Base-by-base conservation (phyloP, 2,329 filamentous ascomycete species). In the Aureobasidium sp. region DNA sequence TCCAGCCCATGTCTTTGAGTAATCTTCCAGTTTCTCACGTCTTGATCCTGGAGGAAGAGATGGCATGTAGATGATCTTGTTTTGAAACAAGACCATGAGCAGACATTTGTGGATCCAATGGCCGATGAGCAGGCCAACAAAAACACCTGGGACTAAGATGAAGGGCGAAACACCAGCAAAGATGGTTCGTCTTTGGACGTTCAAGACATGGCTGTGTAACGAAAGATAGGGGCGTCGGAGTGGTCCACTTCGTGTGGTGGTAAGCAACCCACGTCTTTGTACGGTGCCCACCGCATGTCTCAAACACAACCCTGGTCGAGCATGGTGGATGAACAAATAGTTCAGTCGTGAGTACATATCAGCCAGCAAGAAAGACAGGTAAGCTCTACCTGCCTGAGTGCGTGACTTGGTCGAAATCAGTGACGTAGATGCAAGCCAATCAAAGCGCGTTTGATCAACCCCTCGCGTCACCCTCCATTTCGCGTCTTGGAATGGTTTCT, bases 11-110 rank as follows among this genome's bases (percentile, higher is more conserved):
- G 81, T 77, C 4, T 72, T 70, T 29, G 76, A 76, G 69, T 89
- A 91, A 67, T 88, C 83, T 3, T 77, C 75, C 41, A 92, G 86
- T 62, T 75, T 84, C 75, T 91, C 86, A 29, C 81, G 79, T 16
- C 88, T 81, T 0, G 88, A 69, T 58, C 87, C 87, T 2, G 88
- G 88, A 21, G 88, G 88, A 55, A 91, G 74, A 49, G 86, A 87
- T 0, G 89, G 87, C 77, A 91, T 90, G 74, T 91, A 92, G 63
- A 92, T 88, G 69, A 92, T 90, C 70, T 87, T 87, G 69, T 92
- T 90, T 74, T 92, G 89, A 70, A 91, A 88, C 5, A 88, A 66
- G 32, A 93, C 78, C 75, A 91, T 84, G 85, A 90, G 89, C 59
- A 85, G 73, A 69, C 88, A 91, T 72, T 84, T 83, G 73, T 81